Conservation (phyloP, 2,329 filamentous ascomycete genomes). For the Fusarium siculi region DNA sequence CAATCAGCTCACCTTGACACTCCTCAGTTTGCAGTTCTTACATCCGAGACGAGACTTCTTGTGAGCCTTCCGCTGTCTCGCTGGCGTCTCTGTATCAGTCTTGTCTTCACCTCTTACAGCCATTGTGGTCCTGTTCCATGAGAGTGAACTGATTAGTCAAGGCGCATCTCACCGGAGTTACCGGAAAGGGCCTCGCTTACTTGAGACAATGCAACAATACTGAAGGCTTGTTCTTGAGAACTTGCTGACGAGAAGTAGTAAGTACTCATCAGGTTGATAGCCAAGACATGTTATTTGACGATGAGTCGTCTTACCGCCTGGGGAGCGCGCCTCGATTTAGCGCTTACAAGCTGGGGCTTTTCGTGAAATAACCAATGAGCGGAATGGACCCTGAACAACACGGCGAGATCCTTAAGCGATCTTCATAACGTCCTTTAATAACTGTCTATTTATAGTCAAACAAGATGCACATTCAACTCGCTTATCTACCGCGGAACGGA, state of each 20-base stretch:
- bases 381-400: background rate
- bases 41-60: constrained; percentile 65
- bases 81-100: background rate
- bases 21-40: constrained; percentile 65
- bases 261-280: background rate
- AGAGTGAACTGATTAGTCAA: background rate
- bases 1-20: constrained; percentile 57
- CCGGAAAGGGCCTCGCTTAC: constrained; percentile 1
- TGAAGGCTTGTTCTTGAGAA: background rate
- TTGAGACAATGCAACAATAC: background rate
- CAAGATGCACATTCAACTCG: background rate
- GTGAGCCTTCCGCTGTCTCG: constrained; percentile 53
- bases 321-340: background rate
- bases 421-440: background rate
- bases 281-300: constrained; percentile 5
- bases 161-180: background rate
- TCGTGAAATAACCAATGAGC: background rate
- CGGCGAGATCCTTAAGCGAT: background rate
- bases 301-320: background rate
- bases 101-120: constrained; percentile 1
- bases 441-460: background rate
- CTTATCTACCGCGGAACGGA: background rate
- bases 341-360: constrained; percentile 5
- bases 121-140: constrained; percentile 2
- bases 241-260: background rate